Percentiles rank a stretch among this genome's conserved stretches.
Evolutionary conservation across 2,329 filamentous ascomycete genomes (phyloP).

Genomic region (Penicillium psychrosexuale): DNA sequence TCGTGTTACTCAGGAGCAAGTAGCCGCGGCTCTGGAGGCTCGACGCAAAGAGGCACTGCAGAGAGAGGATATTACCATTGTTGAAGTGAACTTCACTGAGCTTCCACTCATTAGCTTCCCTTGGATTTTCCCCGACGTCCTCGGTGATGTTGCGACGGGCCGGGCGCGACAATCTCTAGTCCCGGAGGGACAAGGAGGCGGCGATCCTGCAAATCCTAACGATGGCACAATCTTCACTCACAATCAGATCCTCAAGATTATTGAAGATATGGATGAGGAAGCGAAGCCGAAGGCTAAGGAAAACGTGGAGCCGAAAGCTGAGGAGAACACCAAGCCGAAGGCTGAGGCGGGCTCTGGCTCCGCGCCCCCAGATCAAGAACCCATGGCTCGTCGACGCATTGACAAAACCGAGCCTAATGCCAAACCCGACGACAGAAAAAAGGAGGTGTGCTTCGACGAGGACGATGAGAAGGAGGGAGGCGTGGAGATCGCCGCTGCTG

Average conservation of each 20-base stretch:
- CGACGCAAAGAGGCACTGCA: conserved; percentile 30
- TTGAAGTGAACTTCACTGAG: conserved; percentile 25
- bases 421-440: neutral
- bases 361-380: neutral
- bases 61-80: conserved; percentile 5
- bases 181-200: neutral
- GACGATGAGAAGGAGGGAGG: neutral
- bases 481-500: neutral
- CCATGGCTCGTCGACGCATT: neutral
- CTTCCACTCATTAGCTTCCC: conserved; percentile 91
- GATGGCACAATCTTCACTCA: neutral
- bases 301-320: neutral
- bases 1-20: conserved; percentile 70
- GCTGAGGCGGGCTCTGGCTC: neutral
- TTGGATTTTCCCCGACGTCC: conserved; percentile 76
- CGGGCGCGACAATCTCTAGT: conserved; percentile 21
- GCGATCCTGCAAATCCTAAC: neutral
- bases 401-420: neutral
- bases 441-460: neutral
- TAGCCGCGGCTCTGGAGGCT: conserved; percentile 57
- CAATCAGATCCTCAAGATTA: neutral
- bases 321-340: neutral
- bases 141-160: conserved; percentile 65
- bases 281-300: neutral
- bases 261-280: neutral